Base-by-base conservation (phyloP, 441 rosid species). In the Cnidoscolus chayamansa region DNA sequence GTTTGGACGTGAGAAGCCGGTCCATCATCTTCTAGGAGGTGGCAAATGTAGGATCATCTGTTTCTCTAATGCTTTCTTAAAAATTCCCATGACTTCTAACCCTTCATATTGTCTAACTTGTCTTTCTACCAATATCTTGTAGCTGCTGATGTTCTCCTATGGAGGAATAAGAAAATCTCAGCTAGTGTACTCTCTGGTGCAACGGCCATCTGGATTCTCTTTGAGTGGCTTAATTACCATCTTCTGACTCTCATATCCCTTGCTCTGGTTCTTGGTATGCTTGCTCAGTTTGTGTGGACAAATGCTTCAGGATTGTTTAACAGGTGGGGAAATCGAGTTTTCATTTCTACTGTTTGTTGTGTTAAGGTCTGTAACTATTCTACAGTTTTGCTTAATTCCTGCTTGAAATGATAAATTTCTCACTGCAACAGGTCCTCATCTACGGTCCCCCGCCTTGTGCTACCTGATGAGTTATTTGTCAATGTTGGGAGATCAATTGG, bases 151-250 rank as follows among this genome's bases (percentile, higher is more conserved):
- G 98, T 96, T 65, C 81, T 96, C 74, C 75, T 95, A 63, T 96
- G 99, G 99, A 96, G 97, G 94, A 91, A 93, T 85, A 96, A 93
- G 84, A 93, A 93, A 89, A 91, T 91, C 72, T 96, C 99, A 31
- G 94, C 93, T 10, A 74, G 97, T 65, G 78, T 89, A 68, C 74
- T 96, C 56, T 76, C 77, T 59, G 86, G 81, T 72, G 99, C 99
- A 65, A 96, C 99, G 4, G 84, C 83, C 64, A 65, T 91, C 64
- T 93, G 99, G 99, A 80, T 90, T 79, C 94, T 96, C 50, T 91
- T 96, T 74, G 99, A 96, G 81, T 96, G 98, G 97, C 93, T 93
- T 51, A 86, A 90, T 72, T 93, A 89, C 80, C 89, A 95, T 80
- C 87, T 95, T 32, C 79, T 95, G 47, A 86, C 92, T 74, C 88